phyloP scores from a whole-genome alignment of 768 basidiomycete species.

The Ramaria sp. region DNA sequence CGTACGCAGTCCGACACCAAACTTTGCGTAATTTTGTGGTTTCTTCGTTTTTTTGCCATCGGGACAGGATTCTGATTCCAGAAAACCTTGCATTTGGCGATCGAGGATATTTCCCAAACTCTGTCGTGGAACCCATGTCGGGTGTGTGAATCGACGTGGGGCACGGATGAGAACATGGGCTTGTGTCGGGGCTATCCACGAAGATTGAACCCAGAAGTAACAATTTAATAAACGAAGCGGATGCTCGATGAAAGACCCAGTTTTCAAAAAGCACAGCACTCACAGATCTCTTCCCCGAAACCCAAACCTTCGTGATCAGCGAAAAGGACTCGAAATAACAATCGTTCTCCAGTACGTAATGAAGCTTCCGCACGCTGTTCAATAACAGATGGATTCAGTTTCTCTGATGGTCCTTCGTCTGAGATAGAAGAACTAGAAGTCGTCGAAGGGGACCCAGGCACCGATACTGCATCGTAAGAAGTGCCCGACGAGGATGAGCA shows the following conservation, averaged over 20 bases:
- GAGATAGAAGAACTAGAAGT: neutral
- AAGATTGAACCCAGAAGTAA: neutral
- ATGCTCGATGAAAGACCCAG: neutral
- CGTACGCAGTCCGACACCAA: neutral
- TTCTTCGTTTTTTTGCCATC: slow-evolving; percentile 22
- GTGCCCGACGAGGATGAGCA: neutral
- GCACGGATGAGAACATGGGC: slow-evolving; percentile 37
- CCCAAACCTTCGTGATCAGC: neutral
- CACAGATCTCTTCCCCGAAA: slow-evolving; percentile 3
- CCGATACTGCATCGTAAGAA: neutral
- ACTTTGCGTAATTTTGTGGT: neutral
- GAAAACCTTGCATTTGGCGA: slow-evolving; percentile 25
- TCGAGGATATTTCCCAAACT: slow-evolving; percentile 29
- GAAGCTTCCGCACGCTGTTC: neutral
- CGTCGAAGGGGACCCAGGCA: neutral
- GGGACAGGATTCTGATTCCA: slow-evolving; percentile 17
- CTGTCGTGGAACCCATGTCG: slow-evolving; percentile 38
- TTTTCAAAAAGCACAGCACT: neutral
- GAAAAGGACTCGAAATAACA: neutral
- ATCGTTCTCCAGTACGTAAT: neutral
- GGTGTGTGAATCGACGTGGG: slow-evolving; percentile 35
- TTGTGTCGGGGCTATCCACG: slow-evolving; percentile 31
- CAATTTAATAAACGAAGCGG: neutral
- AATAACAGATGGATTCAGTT: neutral
- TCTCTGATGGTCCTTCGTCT: neutral